These are phyloP conservation scores for Lactifluus echinatus DNA, from an alignment of 768 basidiomycete species.

Conservation along the genomic window DNA sequence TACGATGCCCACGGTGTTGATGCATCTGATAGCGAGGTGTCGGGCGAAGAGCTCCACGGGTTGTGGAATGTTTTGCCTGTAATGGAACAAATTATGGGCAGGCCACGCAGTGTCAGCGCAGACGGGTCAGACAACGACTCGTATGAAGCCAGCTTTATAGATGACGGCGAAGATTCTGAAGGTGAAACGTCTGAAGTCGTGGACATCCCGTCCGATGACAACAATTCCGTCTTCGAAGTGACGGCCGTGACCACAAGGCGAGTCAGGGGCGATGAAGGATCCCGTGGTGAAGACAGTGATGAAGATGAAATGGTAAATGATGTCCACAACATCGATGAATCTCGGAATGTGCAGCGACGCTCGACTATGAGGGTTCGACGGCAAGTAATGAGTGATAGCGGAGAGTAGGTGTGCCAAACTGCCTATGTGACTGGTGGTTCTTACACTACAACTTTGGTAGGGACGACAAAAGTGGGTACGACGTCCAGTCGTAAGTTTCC, in stretches of 20 bases:
- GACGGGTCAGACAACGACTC: slow-evolving; percentile 9
- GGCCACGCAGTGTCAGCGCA: slow-evolving; percentile 8
- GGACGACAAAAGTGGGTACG: not conserved
- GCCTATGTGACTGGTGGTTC: not conserved
- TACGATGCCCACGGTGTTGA: slow-evolving; percentile 45
- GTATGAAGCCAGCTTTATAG: slow-evolving; percentile 51
- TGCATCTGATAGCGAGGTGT: slow-evolving; percentile 14
- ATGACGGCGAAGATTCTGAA: slow-evolving; percentile 32
- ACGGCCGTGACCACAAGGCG: not conserved
- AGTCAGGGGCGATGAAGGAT: not conserved
- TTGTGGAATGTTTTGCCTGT: slow-evolving; percentile 11
- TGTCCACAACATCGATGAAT: not conserved
- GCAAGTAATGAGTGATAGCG: slow-evolving; percentile 6
- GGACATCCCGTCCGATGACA: slow-evolving; percentile 8
- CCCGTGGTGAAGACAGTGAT: not conserved
- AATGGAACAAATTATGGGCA: slow-evolving; percentile 10
- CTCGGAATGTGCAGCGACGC: not conserved
- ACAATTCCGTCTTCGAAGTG: not conserved
- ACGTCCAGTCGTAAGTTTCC: slow-evolving; percentile 9
- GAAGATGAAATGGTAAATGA: not conserved
- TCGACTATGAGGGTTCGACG: not conserved
- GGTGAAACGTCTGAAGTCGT: not conserved
- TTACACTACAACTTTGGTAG: not conserved
- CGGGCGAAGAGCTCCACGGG: slow-evolving; percentile 26
- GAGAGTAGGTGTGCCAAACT: not conserved